Percentiles rank a stretch among this genome's conserved stretches.
Conservation (phyloP, 345 rosid species). For the Ceriops decandra region DNA sequence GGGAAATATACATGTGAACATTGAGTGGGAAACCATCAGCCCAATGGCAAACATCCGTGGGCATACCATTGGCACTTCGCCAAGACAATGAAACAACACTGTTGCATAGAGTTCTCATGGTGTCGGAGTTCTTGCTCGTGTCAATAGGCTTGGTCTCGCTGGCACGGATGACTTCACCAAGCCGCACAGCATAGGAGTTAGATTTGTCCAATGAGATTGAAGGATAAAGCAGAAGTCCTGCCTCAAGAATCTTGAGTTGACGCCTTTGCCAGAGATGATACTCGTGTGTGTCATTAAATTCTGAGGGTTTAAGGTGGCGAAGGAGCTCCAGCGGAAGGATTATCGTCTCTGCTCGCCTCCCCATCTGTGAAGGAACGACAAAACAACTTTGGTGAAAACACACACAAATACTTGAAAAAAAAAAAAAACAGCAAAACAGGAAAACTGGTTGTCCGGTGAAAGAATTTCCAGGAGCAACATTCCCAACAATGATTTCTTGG, state of each 20-base stretch:
- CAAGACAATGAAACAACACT: conserved; percentile 67
- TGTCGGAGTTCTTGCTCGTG: conserved; percentile 66
- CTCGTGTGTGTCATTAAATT: conserved; percentile 62
- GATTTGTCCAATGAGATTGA: conserved; percentile 63
- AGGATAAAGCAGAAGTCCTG: conserved; percentile 72
- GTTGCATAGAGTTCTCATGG: conserved; percentile 62
- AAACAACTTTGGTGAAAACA: background rate
- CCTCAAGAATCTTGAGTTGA: conserved; percentile 71
- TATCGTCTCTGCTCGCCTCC: conserved; percentile 79
- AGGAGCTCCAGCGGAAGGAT: conserved; percentile 86
- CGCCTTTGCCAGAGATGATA: conserved; percentile 83
- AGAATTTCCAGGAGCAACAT: too few relatives aligned
- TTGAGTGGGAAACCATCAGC: conserved; percentile 91
- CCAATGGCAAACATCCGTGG: conserved; percentile 86
- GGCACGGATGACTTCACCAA: conserved; percentile 54
- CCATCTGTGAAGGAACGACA: conserved; percentile 41
- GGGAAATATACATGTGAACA: conserved; percentile 53
- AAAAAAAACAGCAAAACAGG: too few relatives aligned
- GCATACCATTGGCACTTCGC: conserved; percentile 56
- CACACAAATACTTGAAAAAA: too few relatives aligned
- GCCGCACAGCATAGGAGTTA: conserved; percentile 45
- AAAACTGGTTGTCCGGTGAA: too few relatives aligned
- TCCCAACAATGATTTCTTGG: too few relatives aligned
- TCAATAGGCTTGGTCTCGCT: conserved; percentile 49
- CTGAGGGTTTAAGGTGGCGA: conserved; percentile 74